These are phyloP conservation scores for Metarhizium anisopliae DNA, from an alignment of 2,329 filamentous ascomycete genomes.

Conservation along the genomic window DNA sequence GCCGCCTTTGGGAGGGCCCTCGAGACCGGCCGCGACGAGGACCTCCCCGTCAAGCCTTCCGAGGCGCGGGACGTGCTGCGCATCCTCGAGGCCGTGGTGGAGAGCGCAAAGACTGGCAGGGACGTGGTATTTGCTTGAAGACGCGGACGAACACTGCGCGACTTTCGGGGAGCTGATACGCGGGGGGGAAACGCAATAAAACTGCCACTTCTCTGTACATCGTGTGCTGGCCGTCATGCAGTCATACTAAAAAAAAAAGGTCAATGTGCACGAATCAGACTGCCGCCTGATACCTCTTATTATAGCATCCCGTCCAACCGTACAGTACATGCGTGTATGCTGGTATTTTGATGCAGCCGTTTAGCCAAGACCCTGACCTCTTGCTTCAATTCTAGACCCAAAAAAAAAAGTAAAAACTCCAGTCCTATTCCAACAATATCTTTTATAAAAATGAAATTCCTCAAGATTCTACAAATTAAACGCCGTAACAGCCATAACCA, in stretches of 20 bases:
- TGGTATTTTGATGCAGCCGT: background rate
- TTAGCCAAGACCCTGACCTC: background rate
- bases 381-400: background rate
- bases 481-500: conserved; percentile 7
- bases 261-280: background rate
- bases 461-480: conserved; percentile 4
- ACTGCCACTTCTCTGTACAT: no score
- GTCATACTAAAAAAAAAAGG: no score
- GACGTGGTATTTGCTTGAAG: conserved; percentile 28
- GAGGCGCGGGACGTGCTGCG: conserved; percentile 44
- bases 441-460: background rate
- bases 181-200: no score
- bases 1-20: conserved; percentile 39
- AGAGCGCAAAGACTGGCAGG: conserved; percentile 39
- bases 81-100: conserved; percentile 41
- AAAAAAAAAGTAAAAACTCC: background rate
- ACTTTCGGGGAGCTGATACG: no score
- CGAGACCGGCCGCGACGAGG: conserved; percentile 36
- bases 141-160: no score
- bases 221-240: no score
- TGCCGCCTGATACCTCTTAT: background rate
- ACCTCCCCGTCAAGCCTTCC: conserved; percentile 42
- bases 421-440: background rate
- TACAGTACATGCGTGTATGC: background rate
- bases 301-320: background rate